Base-by-base conservation (phyloP, 257 asterid genomes). In the Ballota nigra region DNA sequence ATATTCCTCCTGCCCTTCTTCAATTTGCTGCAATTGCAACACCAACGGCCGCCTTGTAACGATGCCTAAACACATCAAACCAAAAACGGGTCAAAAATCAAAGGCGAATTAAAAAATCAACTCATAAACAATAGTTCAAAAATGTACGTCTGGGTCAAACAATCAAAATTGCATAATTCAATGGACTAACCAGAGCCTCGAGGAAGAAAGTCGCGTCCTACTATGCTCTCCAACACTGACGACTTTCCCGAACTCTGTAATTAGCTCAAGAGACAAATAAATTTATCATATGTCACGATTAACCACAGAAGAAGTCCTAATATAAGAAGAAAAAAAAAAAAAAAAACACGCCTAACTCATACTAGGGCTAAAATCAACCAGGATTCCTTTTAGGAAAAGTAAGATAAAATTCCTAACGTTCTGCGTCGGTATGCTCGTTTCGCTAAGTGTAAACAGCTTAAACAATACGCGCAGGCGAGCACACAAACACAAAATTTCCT, bases 161-260 rank as follows among this genome's bases (percentile, higher is more conserved):
- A 63, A 63, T n/a, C 22, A 49, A 8, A 43, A 33, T 18, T 33
- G 49, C 40, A 66, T 31, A 57, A 66, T 73, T 19, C 5, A 52
- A 58, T 34, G 26, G 34, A 75, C 92, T 71, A 55, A 92, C 98
- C 98, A 78, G 96, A 92, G 74, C 98, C 98, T 75, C 98, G 88
- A 9, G 98, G 98, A 70, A 92, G 98, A 77, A 92, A 92, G 83
- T 92, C 98, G 56, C 97, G 78, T 55, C 98, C 97, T 4, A 92
- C 98, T 22, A 92, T 81, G 81, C 98, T 92, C 85, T 92, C 98
- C 91, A 92, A 75, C 71, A 92, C 97, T 0, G 98, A 92, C 0
- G 98, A 92, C 79, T 92, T 92, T 28, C 98, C 98, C 43, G 97
- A 92, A 84, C 98, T 92, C 98, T 92, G 91, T 63, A 66, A 36